Base-by-base conservation (phyloP, 2,329 filamentous ascomycete genomes). In the Pseudogymnoascus sp. region DNA sequence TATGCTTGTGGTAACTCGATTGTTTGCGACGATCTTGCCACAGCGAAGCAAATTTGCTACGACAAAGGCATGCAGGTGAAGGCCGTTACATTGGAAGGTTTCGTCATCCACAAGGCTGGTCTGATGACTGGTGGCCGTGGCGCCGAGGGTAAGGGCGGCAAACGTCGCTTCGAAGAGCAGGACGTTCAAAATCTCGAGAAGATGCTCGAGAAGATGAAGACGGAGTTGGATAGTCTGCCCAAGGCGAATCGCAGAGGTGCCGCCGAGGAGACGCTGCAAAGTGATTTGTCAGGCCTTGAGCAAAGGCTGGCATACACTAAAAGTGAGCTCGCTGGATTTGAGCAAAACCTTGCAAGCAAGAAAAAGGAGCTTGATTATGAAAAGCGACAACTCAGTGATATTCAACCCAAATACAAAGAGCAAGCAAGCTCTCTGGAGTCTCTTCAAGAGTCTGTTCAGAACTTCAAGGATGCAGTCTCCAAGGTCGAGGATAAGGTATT, bases 1-100 rank as follows among this genome's bases (percentile, higher is more conserved):
- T 97, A 96, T 73, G 93, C 92, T 27, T 99, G 94, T 69, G 93
- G 93, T 35, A 95, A 92, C 75, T 92, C 92, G 4, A 90, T 99
- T 66, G 91, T 99, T 4, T 97, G 93, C 71, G 94, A 99, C 74
- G 90, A 85, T 61, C 80, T 97, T 36, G 84, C 88, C 3, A 87
- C 94, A 61, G 94, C 94, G 29, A 96, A 95, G 73, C 84, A 93
- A 63, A 87, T 99, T 51, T 92, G 91, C 72, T 97, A 95, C 72
- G 86, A 90, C 63, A 88, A 86, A 66, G 87, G 66, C 6, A 87
- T 97, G 31, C 90, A 92, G 63, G 93, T 95, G 61, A 97, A 97
- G 74, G 92, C 94, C 3, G 93, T 99, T 9, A 96, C 92, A 0
- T 76, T 97, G 10, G 92, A 97, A 71, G 94, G 94, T 13, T 93